Percentiles rank a stretch among this genome's conserved stretches.
Conservation (phyloP, 78 protist species). For the Paratrimastix pyriformis region DNA sequence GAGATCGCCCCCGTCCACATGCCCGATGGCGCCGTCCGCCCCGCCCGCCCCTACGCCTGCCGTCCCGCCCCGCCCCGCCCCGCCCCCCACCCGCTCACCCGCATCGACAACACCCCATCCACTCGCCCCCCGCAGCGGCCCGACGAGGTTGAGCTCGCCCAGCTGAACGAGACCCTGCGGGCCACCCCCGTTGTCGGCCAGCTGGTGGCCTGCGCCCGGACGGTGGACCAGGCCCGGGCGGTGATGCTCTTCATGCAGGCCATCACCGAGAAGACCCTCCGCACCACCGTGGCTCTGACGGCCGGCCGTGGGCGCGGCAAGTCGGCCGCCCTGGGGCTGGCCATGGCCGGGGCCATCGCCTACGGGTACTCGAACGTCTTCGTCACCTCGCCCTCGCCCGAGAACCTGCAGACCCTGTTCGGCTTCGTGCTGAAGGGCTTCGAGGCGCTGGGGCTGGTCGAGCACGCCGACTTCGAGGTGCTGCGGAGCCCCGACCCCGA, state of each 20-base stretch:
- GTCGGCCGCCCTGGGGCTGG: conserved; percentile 92
- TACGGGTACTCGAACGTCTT: conserved; percentile 89
- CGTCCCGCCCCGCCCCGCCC: no score
- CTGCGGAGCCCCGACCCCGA: conserved; percentile 55
- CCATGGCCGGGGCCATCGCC: conserved; percentile 79
- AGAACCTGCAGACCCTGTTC: conserved; percentile 86
- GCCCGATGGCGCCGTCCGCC: no score
- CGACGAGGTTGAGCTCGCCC: conserved; percentile 48
- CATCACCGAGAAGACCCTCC: conserved; percentile 72
- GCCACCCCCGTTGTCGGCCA: conserved; percentile 63
- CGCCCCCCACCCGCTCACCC: no score
- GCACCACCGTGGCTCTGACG: conserved; percentile 81
- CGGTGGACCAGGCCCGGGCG: conserved; percentile 75
- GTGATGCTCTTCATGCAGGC: conserved; percentile 74
- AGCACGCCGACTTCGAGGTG: conserved; percentile 16
- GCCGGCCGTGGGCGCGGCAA: conserved; percentile 99
- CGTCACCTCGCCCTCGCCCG: conserved; percentile 94
- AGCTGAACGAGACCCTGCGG: conserved; percentile 39
- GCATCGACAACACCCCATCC: no score
- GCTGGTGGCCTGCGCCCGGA: conserved; percentile 37
- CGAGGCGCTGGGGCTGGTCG: conserved; percentile 58
- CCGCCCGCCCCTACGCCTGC: no score
- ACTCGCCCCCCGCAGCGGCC: no score
- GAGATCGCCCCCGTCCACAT: conserved; percentile 41
- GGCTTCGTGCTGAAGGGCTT: conserved; percentile 86